Conservation (phyloP, 2,329 filamentous ascomycete species). For the Harringtonia aguacate region DNA sequence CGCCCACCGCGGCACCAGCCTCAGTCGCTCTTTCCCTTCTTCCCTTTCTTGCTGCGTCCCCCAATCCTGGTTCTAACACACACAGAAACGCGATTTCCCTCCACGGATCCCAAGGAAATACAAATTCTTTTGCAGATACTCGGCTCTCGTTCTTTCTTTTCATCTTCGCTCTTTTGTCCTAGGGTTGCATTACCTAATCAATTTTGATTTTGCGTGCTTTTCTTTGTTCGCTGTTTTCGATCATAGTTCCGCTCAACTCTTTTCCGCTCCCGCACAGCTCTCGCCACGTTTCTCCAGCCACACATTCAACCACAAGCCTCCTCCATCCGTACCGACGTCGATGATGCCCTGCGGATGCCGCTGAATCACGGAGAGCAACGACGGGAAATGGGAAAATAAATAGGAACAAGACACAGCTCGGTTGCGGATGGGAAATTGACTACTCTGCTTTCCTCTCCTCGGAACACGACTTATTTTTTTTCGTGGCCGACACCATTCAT, state of each 20-base stretch:
- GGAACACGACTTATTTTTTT: not conserved
- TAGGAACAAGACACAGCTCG: not conserved
- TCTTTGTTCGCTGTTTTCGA: not conserved
- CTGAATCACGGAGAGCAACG: not conserved
- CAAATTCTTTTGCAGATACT: too few species aligned
- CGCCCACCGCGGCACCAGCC: not conserved
- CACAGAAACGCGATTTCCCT: not conserved
- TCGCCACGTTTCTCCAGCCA: slow-evolving; percentile 21
- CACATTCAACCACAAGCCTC: slow-evolving; percentile 14
- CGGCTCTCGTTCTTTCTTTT: too few species aligned
- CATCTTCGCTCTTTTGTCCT: too few species aligned
- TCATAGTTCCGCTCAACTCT: not conserved
- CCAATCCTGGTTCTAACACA: not conserved
- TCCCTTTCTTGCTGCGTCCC: not conserved
- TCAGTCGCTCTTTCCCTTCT: not conserved
- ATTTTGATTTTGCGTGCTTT: too few species aligned
- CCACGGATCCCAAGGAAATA: not conserved
- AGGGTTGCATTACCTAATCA: too few species aligned
- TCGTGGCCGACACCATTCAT: not conserved
- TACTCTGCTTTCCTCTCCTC: not conserved
- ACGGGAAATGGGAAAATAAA: not conserved
- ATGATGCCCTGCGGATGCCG: slow-evolving; percentile 12
- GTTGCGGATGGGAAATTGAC: not conserved
- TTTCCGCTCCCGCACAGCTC: slow-evolving; percentile 6
- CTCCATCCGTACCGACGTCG: slow-evolving; percentile 9